Evolutionary conservation across 257 asterid genomes (phyloP).

Genomic region (Rehmannia glutinosa): DNA sequence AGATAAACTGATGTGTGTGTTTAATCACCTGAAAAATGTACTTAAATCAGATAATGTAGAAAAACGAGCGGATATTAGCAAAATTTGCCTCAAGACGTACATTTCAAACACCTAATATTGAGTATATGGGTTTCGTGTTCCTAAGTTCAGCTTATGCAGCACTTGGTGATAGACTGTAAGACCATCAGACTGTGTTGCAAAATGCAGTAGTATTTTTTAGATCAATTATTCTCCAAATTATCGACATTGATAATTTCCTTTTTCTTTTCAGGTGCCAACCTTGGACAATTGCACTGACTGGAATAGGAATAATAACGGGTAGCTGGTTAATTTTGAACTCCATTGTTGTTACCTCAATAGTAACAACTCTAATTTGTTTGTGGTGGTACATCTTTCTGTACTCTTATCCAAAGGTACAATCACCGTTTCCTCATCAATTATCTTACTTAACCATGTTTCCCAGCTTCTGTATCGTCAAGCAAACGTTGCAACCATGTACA

Average conservation of each 20-base stretch:
- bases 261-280: conserved; percentile 84
- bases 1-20: no score
- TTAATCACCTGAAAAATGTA: no score
- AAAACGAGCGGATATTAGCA: not conserved
- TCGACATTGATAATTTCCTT: not conserved
- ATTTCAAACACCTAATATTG: not conserved
- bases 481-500: not conserved
- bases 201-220: not conserved
- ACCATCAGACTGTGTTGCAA: not conserved
- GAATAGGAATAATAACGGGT: conserved; percentile 42
- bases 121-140: not conserved
- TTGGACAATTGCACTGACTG: conserved; percentile 79
- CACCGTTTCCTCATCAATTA: not conserved
- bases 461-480: not conserved
- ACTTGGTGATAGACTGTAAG: not conserved
- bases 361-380: conserved; percentile 34
- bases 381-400: conserved; percentile 96
- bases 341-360: conserved; percentile 39
- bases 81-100: not conserved
- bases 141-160: not conserved
- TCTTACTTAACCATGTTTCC: not conserved
- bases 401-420: conserved; percentile 86
- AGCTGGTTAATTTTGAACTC: conserved; percentile 81
- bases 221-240: not conserved
- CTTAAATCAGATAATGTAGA: not conserved